These are phyloP conservation scores for Aspergillus avenaceus DNA, from an alignment of 495 filamentous ascomycete genomes.

Conservation along the genomic window DNA sequence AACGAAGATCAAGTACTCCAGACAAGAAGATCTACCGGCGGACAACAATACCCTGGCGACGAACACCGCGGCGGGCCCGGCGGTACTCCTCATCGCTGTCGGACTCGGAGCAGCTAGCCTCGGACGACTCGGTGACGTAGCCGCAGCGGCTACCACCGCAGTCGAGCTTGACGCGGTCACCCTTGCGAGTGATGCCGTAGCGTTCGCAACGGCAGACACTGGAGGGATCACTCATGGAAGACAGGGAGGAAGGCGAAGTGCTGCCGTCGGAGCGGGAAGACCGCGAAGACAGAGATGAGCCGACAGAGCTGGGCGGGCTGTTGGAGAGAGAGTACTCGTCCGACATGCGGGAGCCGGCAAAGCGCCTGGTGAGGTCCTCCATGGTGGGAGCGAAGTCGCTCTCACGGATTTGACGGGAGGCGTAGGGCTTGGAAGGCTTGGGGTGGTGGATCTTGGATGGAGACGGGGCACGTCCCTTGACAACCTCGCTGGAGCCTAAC, in stretches of 20 bases:
- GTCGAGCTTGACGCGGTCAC: constrained; percentile 89
- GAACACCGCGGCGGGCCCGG: constrained; percentile 43
- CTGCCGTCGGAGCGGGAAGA: constrained; percentile 68
- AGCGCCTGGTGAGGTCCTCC: constrained; percentile 70
- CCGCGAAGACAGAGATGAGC: constrained; percentile 72
- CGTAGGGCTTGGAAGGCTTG: constrained; percentile 81
- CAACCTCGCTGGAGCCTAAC: constrained; percentile 54
- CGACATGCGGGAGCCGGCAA: constrained; percentile 65
- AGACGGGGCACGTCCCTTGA: constrained; percentile 81
- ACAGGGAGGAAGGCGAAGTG: constrained; percentile 66
- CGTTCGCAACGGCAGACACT: constrained; percentile 80
- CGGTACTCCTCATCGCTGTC: constrained; percentile 60
- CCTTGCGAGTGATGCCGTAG: constrained; percentile 92
- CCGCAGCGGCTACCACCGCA: constrained; percentile 84
- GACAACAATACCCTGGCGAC: constrained; percentile 77
- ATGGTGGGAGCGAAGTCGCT: constrained; percentile 66
- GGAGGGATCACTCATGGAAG: constrained; percentile 68
- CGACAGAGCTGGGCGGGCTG: constrained; percentile 67
- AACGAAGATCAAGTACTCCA: background rate
- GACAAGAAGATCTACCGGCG: constrained; percentile 35
- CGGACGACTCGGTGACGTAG: constrained; percentile 60
- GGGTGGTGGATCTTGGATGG: constrained; percentile 86
- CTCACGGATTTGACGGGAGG: constrained; percentile 78
- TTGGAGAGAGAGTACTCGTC: constrained; percentile 62
- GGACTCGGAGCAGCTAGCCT: constrained; percentile 46